Conservation (phyloP, 1,139 yeast genomes). For the Ashbya aceris region DNA sequence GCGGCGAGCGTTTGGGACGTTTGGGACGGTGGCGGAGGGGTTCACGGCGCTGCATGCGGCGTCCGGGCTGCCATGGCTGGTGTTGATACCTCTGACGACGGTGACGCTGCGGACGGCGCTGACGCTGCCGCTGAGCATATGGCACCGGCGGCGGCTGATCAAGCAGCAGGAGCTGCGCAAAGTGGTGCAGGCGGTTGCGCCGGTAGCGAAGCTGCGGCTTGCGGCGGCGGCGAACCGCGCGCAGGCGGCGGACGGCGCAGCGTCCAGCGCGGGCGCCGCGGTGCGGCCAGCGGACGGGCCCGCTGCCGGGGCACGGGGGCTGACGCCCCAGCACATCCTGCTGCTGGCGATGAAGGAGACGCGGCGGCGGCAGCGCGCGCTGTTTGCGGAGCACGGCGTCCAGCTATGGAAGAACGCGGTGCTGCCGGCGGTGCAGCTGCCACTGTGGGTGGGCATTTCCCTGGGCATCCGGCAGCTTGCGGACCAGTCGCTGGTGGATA, state of each 20-base stretch:
- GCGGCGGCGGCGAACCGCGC: slow-evolving; percentile 39
- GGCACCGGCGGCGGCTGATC: slow-evolving; percentile 59
- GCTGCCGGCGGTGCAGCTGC: slow-evolving; percentile 73
- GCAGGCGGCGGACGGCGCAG: slow-evolving; percentile 8
- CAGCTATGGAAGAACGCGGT: slow-evolving; percentile 73
- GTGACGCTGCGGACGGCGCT: slow-evolving; percentile 51
- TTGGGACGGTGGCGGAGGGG: slow-evolving; percentile 20
- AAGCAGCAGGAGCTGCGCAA: slow-evolving; percentile 66
- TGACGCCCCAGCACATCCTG: slow-evolving; percentile 70
- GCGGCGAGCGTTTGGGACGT: slow-evolving; percentile 8
- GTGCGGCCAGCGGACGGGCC: slow-evolving; percentile 5
- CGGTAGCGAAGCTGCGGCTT: slow-evolving; percentile 61
- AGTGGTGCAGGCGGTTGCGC: slow-evolving; percentile 62
- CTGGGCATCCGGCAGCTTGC: slow-evolving; percentile 66
- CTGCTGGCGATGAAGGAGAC: slow-evolving; percentile 69
- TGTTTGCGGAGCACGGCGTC: slow-evolving; percentile 58
- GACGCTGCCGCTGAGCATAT: slow-evolving; percentile 71
- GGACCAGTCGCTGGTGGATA: slow-evolving; percentile 29
- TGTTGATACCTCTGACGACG: slow-evolving; percentile 67
- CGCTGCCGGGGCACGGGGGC: slow-evolving; percentile 27
- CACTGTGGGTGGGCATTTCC: slow-evolving; percentile 79
- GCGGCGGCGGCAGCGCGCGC: slow-evolving; percentile 57
- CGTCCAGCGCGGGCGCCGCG: slow-evolving; percentile 12
- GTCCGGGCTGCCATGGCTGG: slow-evolving; percentile 76
- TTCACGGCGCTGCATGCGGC: slow-evolving; percentile 36